Evolutionary conservation across 768 basidiomycete species (phyloP).

Genomic region (Phylloporus scabripes): DNA sequence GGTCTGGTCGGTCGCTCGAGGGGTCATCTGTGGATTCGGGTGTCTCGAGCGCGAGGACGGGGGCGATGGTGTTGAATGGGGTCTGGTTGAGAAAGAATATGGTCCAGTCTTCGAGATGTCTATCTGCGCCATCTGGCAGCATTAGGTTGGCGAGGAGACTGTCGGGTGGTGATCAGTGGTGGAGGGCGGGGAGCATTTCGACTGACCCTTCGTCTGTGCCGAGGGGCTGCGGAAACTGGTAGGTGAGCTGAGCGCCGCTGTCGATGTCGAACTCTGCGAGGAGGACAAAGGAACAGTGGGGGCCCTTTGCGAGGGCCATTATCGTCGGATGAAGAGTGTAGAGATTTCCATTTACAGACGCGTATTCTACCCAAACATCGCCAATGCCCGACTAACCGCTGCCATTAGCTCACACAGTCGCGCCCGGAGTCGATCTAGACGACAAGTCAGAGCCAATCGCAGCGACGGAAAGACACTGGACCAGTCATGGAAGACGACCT

Average conservation of each 20-base stretch:
- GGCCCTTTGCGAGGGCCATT: slow-evolving; percentile 44
- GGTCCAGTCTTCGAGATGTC: slow-evolving; percentile 95
- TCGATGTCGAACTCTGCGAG: slow-evolving; percentile 99
- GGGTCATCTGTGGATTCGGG: slow-evolving; percentile 30
- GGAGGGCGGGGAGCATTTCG: too few relatives aligned
- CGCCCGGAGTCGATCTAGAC: slow-evolving; percentile 19
- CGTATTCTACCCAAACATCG: slow-evolving; percentile 10
- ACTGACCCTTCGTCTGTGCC: slow-evolving; percentile 95
- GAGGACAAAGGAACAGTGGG: slow-evolving; percentile 88
- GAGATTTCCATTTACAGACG: slow-evolving; percentile 27
- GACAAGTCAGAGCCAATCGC: slow-evolving; percentile 13
- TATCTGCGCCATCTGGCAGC: slow-evolving; percentile 97
- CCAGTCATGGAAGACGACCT: slow-evolving; percentile 28
- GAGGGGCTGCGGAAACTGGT: slow-evolving; percentile 93
- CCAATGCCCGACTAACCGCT: slow-evolving; percentile 24
- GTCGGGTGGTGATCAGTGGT: slow-evolving; percentile 3
- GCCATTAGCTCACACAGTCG: slow-evolving; percentile 25
- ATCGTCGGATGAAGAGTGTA: too few relatives aligned
- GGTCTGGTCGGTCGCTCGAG: slow-evolving; percentile 34
- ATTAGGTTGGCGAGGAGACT: slow-evolving; percentile 95
- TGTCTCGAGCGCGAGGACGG: slow-evolving; percentile 70
- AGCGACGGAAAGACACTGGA: slow-evolving; percentile 8
- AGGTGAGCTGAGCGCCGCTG: slow-evolving; percentile 86
- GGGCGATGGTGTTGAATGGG: slow-evolving; percentile 78
- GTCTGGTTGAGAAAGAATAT: slow-evolving; percentile 98